phyloP scores from a whole-genome alignment of 345 rosid species.

The Pugionium cornutum region DNA sequence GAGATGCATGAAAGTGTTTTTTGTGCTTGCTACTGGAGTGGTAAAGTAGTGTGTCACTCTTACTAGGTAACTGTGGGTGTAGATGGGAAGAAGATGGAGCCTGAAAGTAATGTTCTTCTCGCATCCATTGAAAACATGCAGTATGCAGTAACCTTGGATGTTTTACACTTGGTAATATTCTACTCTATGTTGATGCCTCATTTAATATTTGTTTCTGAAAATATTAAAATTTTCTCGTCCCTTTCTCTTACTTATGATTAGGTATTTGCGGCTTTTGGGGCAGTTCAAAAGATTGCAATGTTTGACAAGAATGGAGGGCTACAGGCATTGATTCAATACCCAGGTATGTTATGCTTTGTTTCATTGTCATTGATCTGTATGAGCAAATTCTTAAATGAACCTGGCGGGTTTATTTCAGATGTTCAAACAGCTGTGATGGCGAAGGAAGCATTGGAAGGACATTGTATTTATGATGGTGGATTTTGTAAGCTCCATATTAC shows the following conservation, averaged over 20 bases:
- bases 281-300: constrained; percentile 98
- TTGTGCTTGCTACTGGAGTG: not conserved
- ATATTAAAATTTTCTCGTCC: not conserved
- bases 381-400: constrained; percentile 14
- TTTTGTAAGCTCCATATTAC: constrained; percentile 97
- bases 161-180: constrained; percentile 73
- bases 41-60: not conserved
- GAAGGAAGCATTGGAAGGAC: constrained; percentile 98
- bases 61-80: constrained; percentile 67
- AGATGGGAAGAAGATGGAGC: constrained; percentile 94
- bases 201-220: not conserved
- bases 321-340: constrained; percentile 86
- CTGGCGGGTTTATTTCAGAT: constrained; percentile 48
- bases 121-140: constrained; percentile 99
- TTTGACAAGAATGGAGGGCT: constrained; percentile 96
- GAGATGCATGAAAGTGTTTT: not conserved
- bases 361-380: constrained; percentile 5
- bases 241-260: constrained; percentile 25
- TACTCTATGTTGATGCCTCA: not conserved
- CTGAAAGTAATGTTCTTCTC: constrained; percentile 97
- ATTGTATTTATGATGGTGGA: constrained; percentile 96
- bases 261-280: constrained; percentile 95
- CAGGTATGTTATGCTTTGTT: constrained; percentile 45
- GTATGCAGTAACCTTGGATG: constrained; percentile 97
- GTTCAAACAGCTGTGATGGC: constrained; percentile 92